Evolutionary conservation across 1,284 basidiomycete species (phyloP).

Genomic region (Caloboletus firmus): DNA sequence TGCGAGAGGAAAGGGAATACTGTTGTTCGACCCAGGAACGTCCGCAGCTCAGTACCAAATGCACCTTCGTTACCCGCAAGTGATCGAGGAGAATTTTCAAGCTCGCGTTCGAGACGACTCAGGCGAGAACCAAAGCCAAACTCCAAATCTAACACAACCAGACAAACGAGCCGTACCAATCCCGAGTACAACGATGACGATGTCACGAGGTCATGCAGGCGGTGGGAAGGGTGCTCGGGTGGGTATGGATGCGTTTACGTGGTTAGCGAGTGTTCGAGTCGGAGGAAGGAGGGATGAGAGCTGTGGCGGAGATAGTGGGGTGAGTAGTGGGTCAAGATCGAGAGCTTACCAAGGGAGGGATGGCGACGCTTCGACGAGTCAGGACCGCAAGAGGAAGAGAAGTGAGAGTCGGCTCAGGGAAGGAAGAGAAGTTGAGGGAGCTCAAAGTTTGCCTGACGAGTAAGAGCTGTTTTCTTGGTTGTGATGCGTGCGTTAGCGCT

Average conservation of each 20-base stretch:
- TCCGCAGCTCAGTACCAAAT: conserved; percentile 16
- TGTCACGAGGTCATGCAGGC: conserved; percentile 60
- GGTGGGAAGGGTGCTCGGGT: conserved; percentile 53
- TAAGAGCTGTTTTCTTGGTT: conserved; percentile 37
- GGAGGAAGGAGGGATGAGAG: conserved; percentile 50
- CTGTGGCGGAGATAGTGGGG: conserved; percentile 51
- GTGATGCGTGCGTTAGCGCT: conserved; percentile 2
- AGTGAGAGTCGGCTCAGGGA: conserved; percentile 49
- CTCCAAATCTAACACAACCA: conserved; percentile 7
- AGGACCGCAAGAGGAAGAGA: conserved; percentile 35
- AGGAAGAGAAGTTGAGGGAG: conserved; percentile 42
- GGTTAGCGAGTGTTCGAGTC: conserved; percentile 72
- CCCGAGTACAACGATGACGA: conserved; percentile 31
- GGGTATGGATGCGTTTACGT: conserved; percentile 68
- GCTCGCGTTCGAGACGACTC: conserved; percentile 22
- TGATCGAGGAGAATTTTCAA: conserved; percentile 11
- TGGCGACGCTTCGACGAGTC: conserved; percentile 16
- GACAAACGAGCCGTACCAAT: conserved; percentile 27
- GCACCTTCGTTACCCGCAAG: conserved; percentile 23
- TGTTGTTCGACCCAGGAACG: conserved; percentile 24
- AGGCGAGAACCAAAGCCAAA: conserved; percentile 12
- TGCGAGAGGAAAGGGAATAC: conserved; percentile 36
- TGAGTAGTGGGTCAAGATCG: conserved; percentile 40
- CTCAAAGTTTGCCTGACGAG: conserved; percentile 78
- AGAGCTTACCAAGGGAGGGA: conserved; percentile 29